Evolutionary conservation across 2,329 filamentous ascomycete genomes (phyloP), one percentile per base, ranked within the genome.

Genomic region (Neonectria neomacrospora): DNA sequence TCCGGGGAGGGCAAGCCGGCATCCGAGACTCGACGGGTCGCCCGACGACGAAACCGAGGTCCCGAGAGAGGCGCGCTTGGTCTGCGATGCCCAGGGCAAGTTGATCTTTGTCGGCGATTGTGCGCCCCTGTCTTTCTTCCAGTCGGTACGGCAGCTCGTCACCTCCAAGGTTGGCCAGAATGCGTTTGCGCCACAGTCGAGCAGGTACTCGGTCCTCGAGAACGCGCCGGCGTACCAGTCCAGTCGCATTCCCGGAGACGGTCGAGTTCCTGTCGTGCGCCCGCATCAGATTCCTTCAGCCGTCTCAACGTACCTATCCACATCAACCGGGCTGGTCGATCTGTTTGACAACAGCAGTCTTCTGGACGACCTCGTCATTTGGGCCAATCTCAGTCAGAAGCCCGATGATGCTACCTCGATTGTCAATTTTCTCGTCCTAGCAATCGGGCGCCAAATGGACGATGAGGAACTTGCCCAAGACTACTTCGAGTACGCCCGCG

Each of bases 71-170:
- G 85, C 84, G 3, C 77, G 84, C 2, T 74, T 86, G 5, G 75
- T 86, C 0, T 81, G 81, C 44, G 85, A 87, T 64, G 79, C 82
- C 0, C 82, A 85, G 60, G 85, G 85, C 1, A 85, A 85, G 67
- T 71, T 86, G 22, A 83, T 85, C 30, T 87, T 87, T 69, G 83
- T 86, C 23, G 85, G 85, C 5, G 85, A 87, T 69, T 86, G 84
- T 66, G 85, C 85, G 5, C 85, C 85, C 1, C 74, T 87, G 20
- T 86, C 84, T 0, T 83, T 87, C 64, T 86, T 86, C 67, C 84
- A 86, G 66, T 85, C 83, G 0, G 81, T 86, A 7, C 78, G 84
- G 2, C 81, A 85, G 66, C 79, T 87, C 18, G 83, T 86, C 22
- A 85, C 81, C 0, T 80, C 77, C 0, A 76, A 80, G 6, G 80